Percentiles rank a stretch among this genome's conserved stretches.
Conservation (phyloP, 148 eudicot genomes). For the Chenopodium berlandieri region DNA sequence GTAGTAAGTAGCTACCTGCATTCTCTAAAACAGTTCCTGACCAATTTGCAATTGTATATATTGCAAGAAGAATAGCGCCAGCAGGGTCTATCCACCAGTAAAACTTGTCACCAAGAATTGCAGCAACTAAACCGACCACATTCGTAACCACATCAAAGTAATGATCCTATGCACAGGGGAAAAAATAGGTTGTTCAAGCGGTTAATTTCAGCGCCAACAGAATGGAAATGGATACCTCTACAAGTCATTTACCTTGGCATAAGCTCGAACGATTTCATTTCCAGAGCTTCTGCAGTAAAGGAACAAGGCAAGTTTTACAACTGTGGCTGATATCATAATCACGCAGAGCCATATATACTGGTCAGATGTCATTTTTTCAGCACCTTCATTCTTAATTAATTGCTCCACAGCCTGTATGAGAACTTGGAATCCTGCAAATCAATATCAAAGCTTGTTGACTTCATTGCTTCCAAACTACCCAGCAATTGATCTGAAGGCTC, state of each 20-base stretch:
- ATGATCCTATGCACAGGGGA: slow-evolving; percentile 56
- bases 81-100: slow-evolving; percentile 93
- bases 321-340: slow-evolving; percentile 77
- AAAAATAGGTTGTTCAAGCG: neutral
- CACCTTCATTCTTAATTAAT: slow-evolving; percentile 39
- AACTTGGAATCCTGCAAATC: slow-evolving; percentile 73
- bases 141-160: slow-evolving; percentile 92
- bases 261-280: slow-evolving; percentile 86
- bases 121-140: slow-evolving; percentile 82
- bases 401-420: slow-evolving; percentile 75
- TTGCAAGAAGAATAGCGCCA: slow-evolving; percentile 83
- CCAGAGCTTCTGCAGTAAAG: slow-evolving; percentile 80
- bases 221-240: neutral
- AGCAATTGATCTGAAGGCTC: neutral
- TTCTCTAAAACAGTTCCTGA: slow-evolving; percentile 89
- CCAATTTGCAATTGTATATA: slow-evolving; percentile 86
- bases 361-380: slow-evolving; percentile 45
- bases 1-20: slow-evolving; percentile 54
- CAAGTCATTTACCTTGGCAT: slow-evolving; percentile 65
- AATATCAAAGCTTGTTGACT: neutral
- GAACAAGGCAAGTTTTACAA: slow-evolving; percentile 64
- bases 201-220: neutral
- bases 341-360: slow-evolving; percentile 71
- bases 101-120: slow-evolving; percentile 78
- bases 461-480: neutral